Evolutionary conservation across 1,284 basidiomycete genomes (phyloP).

Genomic region (Bjerkandera adusta): DNA sequence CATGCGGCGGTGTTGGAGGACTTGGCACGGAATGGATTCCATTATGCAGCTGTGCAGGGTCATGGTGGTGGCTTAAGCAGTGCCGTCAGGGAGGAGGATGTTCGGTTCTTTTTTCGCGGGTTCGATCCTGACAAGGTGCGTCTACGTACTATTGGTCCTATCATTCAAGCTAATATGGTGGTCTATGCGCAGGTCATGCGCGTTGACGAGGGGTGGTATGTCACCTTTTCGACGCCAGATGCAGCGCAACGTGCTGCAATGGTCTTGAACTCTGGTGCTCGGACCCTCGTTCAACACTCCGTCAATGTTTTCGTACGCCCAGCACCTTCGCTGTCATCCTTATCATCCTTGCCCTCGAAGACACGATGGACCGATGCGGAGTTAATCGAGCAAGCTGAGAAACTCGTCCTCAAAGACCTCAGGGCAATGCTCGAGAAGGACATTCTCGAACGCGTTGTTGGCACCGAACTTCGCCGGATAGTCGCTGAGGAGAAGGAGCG

Average conservation of each 20-base stretch:
- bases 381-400: constrained; percentile 58
- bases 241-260: constrained; percentile 60
- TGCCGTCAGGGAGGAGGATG: constrained; percentile 62
- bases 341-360: constrained; percentile 35
- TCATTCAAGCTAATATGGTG: constrained; percentile 5
- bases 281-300: constrained; percentile 55
- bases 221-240: constrained; percentile 61
- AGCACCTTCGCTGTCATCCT: constrained; percentile 38
- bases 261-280: constrained; percentile 49
- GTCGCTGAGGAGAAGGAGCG: constrained; percentile 49
- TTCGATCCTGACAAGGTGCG: constrained; percentile 68
- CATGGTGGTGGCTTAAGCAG: constrained; percentile 43
- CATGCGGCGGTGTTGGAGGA: constrained; percentile 50
- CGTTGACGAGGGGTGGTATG: constrained; percentile 66
- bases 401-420: constrained; percentile 64
- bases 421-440: constrained; percentile 63
- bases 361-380: constrained; percentile 56
- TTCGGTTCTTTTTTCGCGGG: constrained; percentile 55
- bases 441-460: constrained; percentile 64
- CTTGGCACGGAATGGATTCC: constrained; percentile 58
- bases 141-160: constrained; percentile 8
- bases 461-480: constrained; percentile 51
- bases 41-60: constrained; percentile 61
- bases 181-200: constrained; percentile 53
- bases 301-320: constrained; percentile 57